Evolutionary conservation across 495 filamentous ascomycete species (phyloP).

Genomic region (Penicillium salamii): DNA sequence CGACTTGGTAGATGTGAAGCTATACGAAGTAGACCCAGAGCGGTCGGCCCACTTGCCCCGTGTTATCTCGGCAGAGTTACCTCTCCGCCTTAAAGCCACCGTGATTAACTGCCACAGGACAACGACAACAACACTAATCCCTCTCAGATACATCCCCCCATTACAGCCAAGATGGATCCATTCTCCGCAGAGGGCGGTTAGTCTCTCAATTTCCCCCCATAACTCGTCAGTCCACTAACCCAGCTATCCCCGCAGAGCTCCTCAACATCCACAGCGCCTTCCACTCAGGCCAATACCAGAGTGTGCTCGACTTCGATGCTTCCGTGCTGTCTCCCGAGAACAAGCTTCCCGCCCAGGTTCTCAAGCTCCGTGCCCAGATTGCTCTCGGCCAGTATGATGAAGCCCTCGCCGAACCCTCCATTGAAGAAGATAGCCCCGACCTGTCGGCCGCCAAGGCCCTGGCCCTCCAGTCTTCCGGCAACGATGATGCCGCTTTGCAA

Average conservation of each 20-base stretch:
- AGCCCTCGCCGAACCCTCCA: constrained; percentile 64
- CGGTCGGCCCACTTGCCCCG: constrained; percentile 28
- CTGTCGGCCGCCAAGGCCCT: constrained; percentile 74
- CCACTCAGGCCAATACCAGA: constrained; percentile 85
- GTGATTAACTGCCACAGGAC: constrained; percentile 19
- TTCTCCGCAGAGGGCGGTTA: constrained; percentile 87
- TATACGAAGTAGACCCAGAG: constrained; percentile 5
- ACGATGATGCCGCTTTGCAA: constrained; percentile 57
- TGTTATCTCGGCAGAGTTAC: constrained; percentile 21
- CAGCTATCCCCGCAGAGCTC: constrained; percentile 59
- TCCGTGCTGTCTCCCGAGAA: constrained; percentile 74
- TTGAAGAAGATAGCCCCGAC: constrained; percentile 63
- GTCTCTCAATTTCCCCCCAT: constrained; percentile 4
- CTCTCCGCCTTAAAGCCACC: constrained; percentile 20
- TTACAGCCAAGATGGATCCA: constrained; percentile 70
- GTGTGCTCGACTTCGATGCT: constrained; percentile 77
- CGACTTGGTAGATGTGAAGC: neutral
- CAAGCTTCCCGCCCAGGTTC: constrained; percentile 69
- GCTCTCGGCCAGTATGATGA: constrained; percentile 73
- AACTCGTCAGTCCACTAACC: constrained; percentile 6
- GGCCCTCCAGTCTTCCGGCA: constrained; percentile 63
- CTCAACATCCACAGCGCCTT: constrained; percentile 94
- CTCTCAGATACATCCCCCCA: constrained; percentile 9
- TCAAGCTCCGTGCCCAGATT: constrained; percentile 77
- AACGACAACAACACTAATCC: constrained; percentile 21